Base-by-base conservation (phyloP, 139 green algal genomes). In the Volvox reticuliferus region DNA sequence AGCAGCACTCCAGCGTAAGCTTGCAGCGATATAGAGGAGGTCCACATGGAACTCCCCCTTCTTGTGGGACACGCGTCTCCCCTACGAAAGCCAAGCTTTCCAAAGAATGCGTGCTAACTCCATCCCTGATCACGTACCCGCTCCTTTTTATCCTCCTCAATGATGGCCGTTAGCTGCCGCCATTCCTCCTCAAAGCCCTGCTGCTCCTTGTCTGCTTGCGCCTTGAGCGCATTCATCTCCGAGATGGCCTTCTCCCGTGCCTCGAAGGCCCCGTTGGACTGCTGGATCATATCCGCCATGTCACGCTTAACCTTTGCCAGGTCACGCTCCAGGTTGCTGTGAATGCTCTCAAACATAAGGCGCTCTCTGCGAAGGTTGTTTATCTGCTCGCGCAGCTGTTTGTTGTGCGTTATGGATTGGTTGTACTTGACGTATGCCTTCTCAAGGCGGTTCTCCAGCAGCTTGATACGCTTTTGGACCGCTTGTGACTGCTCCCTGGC, bases 371-470 rank as follows among this genome's bases (percentile, higher is more conserved):
- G 91, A 76, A 99, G 91, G 91, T 96, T 96, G 93, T 99, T 97
- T 61, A 99, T 98, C 82, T 69, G 94, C 93, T 94, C 96, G 0
- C 95, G 93, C 87, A 99, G 92, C 93, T 95, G 78, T 91, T 97
- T 97, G 93, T 97, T 98, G 91, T 97, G 93, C 5, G 95, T 95
- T 77, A 97, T 91, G 28, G 93, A 94, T 88, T 96, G 92, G 89
- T 98, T 98, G 95, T 96, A 97, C 69, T 97, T 97, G 79, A 97
- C 91, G 88, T 96, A 96, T 32, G 95, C 95, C 91, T 97, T 94
- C 75, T 99, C 96, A 62, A 98, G 91, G 16, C 96, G 75, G 90
- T 99, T 98, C 92, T 99, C 97, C 61, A 98, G 94, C 30, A 97
- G 92, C 55, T 95, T 95, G 86, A 99, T 96, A 76, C 97, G 93